These are phyloP conservation scores for Aspergillus sp. DNA, from an alignment of 2,329 filamentous ascomycete species.

Conservation along the genomic window DNA sequence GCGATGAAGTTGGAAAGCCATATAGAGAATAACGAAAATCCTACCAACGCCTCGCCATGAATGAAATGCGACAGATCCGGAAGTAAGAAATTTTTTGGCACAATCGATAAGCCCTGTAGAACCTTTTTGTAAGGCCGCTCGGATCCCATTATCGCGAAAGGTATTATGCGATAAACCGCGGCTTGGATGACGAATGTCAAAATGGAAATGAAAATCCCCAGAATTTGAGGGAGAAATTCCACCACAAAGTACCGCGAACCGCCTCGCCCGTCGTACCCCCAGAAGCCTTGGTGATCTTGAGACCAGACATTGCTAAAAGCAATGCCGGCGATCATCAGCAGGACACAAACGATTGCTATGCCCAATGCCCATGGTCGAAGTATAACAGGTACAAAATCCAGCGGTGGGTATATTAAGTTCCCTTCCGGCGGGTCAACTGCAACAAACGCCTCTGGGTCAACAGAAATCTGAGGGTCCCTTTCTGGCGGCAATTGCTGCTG, in stretches of 20 bases:
- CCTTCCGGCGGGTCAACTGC: slow-evolving; percentile 48
- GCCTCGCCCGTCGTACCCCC: slow-evolving; percentile 67
- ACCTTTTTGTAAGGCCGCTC: slow-evolving; percentile 61
- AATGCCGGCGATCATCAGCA: slow-evolving; percentile 70
- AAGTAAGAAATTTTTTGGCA: slow-evolving; percentile 65
- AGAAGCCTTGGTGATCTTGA: slow-evolving; percentile 61
- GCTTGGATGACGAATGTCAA: slow-evolving; percentile 75
- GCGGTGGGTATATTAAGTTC: slow-evolving; percentile 48
- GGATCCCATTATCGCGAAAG: slow-evolving; percentile 75
- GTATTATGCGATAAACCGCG: slow-evolving; percentile 72
- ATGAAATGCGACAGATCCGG: slow-evolving; percentile 68
- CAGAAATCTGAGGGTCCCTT: slow-evolving; percentile 18
- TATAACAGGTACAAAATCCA: slow-evolving; percentile 71
- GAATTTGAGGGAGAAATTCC: slow-evolving; percentile 76
- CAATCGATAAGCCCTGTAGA: slow-evolving; percentile 60
- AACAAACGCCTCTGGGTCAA: slow-evolving; percentile 47
- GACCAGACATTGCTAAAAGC: slow-evolving; percentile 73
- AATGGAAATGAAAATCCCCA: slow-evolving; percentile 70
- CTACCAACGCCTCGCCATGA: slow-evolving; percentile 66
- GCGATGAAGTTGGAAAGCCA: slow-evolving; percentile 75
- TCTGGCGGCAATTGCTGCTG: slow-evolving; percentile 24
- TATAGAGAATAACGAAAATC: slow-evolving; percentile 64
- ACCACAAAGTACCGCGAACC: slow-evolving; percentile 80
- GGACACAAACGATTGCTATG: slow-evolving; percentile 59
- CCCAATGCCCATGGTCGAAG: slow-evolving; percentile 67